Conservation (phyloP, 768 basidiomycete genomes). For the Agrocybe pediades region DNA sequence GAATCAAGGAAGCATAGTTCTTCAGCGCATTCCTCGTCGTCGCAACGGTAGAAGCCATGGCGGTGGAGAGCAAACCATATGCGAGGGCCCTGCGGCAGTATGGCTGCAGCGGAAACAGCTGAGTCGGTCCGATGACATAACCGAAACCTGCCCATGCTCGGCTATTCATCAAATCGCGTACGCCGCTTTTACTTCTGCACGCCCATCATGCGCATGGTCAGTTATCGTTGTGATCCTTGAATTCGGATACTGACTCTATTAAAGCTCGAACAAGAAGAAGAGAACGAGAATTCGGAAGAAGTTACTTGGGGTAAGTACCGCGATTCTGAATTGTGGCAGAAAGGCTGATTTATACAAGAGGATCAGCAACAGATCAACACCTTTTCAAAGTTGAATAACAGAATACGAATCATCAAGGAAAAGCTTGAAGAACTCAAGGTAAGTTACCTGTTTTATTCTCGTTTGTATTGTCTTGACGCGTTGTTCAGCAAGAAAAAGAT, state of each 20-base stretch:
- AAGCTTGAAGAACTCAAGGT: constrained; percentile 78
- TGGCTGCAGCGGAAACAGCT: background rate
- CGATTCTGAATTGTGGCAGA: constrained; percentile 1
- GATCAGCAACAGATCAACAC: constrained; percentile 91
- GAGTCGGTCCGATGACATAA: constrained; percentile 8
- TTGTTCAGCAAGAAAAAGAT: constrained; percentile 85
- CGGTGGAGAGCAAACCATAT: constrained; percentile 6
- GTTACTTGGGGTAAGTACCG: constrained; percentile 77
- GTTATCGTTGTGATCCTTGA: constrained; percentile 7
- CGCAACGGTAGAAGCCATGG: constrained; percentile 19
- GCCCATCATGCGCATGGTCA: constrained; percentile 29
- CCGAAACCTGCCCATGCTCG: background rate
- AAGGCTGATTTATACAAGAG: constrained; percentile 37
- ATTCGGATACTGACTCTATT: constrained; percentile 1
- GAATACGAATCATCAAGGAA: constrained; percentile 71
- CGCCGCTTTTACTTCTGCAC: constrained; percentile 11
- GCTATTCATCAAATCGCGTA: background rate
- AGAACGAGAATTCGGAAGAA: constrained; percentile 71
- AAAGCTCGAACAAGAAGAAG: constrained; percentile 77
- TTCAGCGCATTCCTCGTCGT: constrained; percentile 13
- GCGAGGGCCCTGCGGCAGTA: background rate
- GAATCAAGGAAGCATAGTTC: constrained; percentile 15
- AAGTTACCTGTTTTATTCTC: constrained; percentile 9
- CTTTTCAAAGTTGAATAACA: constrained; percentile 89
- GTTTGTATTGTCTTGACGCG: constrained; percentile 7